These are phyloP conservation scores for Eimeria necatrix DNA, from an alignment of 169 alveolate genomes.

Conservation along the genomic window DNA sequence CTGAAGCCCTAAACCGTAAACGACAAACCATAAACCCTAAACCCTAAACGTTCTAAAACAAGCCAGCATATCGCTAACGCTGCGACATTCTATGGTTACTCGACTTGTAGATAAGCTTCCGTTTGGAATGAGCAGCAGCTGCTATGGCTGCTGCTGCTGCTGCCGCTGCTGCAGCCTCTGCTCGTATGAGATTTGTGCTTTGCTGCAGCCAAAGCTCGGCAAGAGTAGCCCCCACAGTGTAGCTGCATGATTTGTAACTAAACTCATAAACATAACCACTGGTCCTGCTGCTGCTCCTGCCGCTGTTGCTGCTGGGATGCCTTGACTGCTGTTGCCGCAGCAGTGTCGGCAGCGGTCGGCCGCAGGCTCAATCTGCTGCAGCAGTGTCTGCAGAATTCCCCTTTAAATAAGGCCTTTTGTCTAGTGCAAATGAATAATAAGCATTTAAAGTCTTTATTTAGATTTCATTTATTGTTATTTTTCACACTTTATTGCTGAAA, in stretches of 20 bases:
- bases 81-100: neutral
- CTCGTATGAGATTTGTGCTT: neutral
- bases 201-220: neutral
- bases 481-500: neutral
- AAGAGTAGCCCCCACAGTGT: neutral
- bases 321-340: neutral
- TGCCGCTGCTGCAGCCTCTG: conserved; percentile 12
- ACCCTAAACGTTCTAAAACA: conserved; percentile 7
- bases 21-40: conserved; percentile 23
- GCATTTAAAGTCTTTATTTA: neutral
- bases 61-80: conserved; percentile 16
- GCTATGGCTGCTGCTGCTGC: neutral
- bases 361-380: neutral
- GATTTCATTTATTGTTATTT: neutral
- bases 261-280: neutral
- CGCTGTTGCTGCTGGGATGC: conserved; percentile 37
- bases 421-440: neutral
- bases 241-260: neutral
- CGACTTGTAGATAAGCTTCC: no score
- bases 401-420: neutral
- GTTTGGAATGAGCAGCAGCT: conserved; percentile 13
- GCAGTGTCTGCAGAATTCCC: neutral
- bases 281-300: conserved; percentile 8
- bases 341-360: conserved; percentile 73
- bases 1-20: neutral